Evolutionary conservation across 768 basidiomycete species (phyloP).

Genomic region (Xerocomellus chrysenteron): DNA sequence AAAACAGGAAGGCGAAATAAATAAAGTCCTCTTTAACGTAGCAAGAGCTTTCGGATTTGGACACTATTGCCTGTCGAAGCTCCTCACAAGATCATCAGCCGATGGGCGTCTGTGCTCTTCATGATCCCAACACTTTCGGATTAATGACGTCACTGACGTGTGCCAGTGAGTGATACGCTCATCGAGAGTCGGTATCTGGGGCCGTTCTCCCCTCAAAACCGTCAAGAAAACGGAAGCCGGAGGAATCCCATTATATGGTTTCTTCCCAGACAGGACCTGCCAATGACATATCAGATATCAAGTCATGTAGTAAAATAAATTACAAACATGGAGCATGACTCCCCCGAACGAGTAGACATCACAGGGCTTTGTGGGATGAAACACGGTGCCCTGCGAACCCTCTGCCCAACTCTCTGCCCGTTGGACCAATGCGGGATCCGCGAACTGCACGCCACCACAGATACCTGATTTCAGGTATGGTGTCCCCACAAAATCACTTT

Average conservation of each 20-base stretch:
- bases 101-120: constrained; percentile 19
- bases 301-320: neutral
- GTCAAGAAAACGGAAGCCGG: neutral
- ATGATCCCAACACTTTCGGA: constrained; percentile 18
- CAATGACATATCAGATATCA: constrained; percentile 5
- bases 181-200: constrained; percentile 9
- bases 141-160: constrained; percentile 4
- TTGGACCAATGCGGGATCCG: constrained; percentile 37
- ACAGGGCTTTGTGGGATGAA: constrained; percentile 17
- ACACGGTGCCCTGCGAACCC: neutral
- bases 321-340: constrained; percentile 32
- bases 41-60: neutral
- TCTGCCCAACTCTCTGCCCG: neutral
- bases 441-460: constrained; percentile 44
- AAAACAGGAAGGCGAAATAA: neutral
- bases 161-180: neutral
- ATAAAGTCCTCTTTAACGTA: too few species aligned
- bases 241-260: constrained; percentile 15
- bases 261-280: constrained; percentile 22
- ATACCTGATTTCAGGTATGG: constrained; percentile 33
- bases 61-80: neutral
- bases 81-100: constrained; percentile 5
- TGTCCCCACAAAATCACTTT: constrained; percentile 27
- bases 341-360: constrained; percentile 37
- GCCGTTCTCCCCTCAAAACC: constrained; percentile 10